Percentiles rank a stretch among this genome's conserved stretches.
phyloP scores from a whole-genome alignment of 1,284 basidiomycete genomes.

The Pseudozyma thailandica region DNA sequence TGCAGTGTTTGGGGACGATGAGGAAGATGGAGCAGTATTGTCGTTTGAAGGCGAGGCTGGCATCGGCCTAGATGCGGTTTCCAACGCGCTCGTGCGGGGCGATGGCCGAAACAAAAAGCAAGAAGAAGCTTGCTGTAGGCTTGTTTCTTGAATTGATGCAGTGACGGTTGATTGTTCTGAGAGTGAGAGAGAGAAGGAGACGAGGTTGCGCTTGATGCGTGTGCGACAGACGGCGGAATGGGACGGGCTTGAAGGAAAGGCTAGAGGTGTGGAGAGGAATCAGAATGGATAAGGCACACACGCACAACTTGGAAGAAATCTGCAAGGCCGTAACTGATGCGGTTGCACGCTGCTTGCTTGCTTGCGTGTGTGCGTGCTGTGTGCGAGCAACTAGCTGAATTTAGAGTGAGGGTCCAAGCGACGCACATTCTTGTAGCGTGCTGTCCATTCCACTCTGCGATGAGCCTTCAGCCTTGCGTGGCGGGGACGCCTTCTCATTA shows the following conservation, averaged over 20 bases:
- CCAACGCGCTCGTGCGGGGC: not conserved
- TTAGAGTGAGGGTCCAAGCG: conserved; percentile 12
- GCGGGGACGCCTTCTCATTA: not conserved
- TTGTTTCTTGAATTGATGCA: too few relatives aligned
- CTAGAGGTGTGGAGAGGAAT: not conserved
- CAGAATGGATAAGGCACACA: not conserved
- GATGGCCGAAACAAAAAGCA: not conserved
- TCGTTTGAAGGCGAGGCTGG: conserved; percentile 15
- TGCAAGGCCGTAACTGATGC: conserved; percentile 6
- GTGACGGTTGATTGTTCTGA: too few relatives aligned
- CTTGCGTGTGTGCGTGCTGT: conserved; percentile 3
- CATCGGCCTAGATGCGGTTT: conserved; percentile 20
- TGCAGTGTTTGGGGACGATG: conserved; percentile 3
- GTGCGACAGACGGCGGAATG: too few relatives aligned
- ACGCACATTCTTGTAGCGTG: too few relatives aligned
- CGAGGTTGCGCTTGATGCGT: too few relatives aligned
- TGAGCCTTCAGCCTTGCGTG: conserved; percentile 1
- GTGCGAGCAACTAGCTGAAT: not conserved
- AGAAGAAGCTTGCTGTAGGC: not conserved
- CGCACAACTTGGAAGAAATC: not conserved
- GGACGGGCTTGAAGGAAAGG: too few relatives aligned
- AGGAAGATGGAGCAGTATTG: conserved; percentile 2
- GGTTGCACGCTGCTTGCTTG: conserved; percentile 1
- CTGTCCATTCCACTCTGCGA: too few relatives aligned
- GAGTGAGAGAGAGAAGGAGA: too few relatives aligned